Base-by-base conservation (phyloP, 2,329 filamentous ascomycete species). In the Xylariaceae sp. region DNA sequence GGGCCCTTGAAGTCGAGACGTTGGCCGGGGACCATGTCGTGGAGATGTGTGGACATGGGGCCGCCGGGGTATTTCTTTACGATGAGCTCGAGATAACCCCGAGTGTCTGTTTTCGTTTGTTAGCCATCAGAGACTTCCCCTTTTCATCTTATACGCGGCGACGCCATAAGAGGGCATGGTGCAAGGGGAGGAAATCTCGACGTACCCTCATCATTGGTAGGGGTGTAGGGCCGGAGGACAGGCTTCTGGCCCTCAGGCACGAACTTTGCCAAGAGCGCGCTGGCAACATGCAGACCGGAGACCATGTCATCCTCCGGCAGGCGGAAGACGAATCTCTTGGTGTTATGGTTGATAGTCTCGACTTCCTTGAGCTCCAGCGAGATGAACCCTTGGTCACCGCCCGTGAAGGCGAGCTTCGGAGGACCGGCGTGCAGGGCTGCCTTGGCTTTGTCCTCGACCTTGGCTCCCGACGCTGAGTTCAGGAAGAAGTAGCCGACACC, bases 1-100 rank as follows among this genome's bases (percentile, higher is more conserved):
- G 94, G 94, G 19, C 94, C 94, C 81, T 99, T 97, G 78, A 99
- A 85, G 59, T 92, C 86, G 53, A 99, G 84, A 12, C 80, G 79
- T 73, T 97, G 87, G 60, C 91, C 89, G 44, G 89, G 85, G 35
- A 80, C 78, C 84, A 99, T 83, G 69, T 81, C 79, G 79, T 96
- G 89, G 49, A 99, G 71, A 76, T 97, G 88, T 63, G 84, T 83
- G 61, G 89, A 95, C 94, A 99, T 97, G 59, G 89, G 86, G 39
- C 94, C 94, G 66, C 85, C 80, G 59, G 88, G 87, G 77, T 99
- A 99, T 68, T 84, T 84, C 81, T 99, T 99, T 68, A 99, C 81
- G 50, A 99, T 72, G 58, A 99, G 84, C 66, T 97, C 92, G 60
- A 99, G 70, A 74, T 85, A 88, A 62, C 94, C 94, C 68, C 81